Percentiles rank a stretch among this genome's conserved stretches.
These are phyloP conservation scores for Hemisphaericaspora nanyangensis DNA, from an alignment of 805 yeast species.

Conservation along the genomic window DNA sequence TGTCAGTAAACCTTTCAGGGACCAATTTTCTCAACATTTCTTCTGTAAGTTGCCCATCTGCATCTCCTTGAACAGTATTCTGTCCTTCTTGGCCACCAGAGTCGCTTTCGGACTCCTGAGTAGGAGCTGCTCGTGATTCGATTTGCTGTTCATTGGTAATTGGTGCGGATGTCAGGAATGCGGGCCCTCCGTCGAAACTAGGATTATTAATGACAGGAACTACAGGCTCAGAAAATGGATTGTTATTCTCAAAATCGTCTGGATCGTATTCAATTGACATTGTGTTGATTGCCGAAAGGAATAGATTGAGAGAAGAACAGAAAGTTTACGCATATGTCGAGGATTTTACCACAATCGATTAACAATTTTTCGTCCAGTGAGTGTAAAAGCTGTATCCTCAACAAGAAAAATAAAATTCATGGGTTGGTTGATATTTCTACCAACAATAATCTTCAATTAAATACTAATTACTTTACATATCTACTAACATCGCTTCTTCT, in stretches of 20 bases:
- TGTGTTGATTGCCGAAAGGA: no score
- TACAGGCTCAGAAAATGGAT: constrained; percentile 35
- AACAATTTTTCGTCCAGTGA: no score
- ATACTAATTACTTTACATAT: background rate
- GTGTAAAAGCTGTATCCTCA: no score
- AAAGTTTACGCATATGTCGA: no score
- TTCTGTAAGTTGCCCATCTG: constrained; percentile 22
- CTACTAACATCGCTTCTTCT: constrained; percentile 1
- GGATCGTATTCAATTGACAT: constrained; percentile 21
- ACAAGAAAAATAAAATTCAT: no score
- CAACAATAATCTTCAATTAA: no score
- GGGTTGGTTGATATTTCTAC: no score
- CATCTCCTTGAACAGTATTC: background rate
- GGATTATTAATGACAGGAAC: background rate
- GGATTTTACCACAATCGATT: no score
- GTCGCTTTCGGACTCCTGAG: constrained; percentile 7
- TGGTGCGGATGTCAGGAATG: constrained; percentile 14
- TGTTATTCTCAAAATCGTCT: constrained; percentile 42
- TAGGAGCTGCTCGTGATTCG: constrained; percentile 14
- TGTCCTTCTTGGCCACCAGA: constrained; percentile 4
- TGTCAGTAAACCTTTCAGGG: constrained; percentile 48
- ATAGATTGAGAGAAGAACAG: no score
- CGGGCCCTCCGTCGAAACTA: background rate
- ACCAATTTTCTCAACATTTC: constrained; percentile 42
- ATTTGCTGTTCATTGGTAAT: background rate